Evolutionary conservation across 306 rosid genomes (phyloP).

Genomic region (Hippophae rhamnoides): DNA sequence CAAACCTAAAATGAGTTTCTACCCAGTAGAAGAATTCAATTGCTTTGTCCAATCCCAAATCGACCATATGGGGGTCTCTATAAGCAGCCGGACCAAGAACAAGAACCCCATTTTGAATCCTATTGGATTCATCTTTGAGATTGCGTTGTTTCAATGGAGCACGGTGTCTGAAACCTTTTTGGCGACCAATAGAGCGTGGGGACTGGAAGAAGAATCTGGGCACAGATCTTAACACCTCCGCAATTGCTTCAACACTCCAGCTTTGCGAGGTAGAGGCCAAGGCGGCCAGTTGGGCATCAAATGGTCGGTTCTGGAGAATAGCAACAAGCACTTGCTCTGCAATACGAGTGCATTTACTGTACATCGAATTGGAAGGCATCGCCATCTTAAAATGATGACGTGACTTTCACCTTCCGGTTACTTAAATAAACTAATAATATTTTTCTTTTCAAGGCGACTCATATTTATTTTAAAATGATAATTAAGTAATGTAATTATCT

Average conservation of each 20-base stretch:
- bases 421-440: not conserved
- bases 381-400: constrained; percentile 15
- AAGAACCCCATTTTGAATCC: constrained; percentile 27
- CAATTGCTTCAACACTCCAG: constrained; percentile 48
- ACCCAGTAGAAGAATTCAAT: constrained; percentile 72
- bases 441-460: no score
- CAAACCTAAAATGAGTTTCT: constrained; percentile 39
- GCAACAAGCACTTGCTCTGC: constrained; percentile 45
- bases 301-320: constrained; percentile 52
- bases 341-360: constrained; percentile 21
- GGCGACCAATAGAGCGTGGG: constrained; percentile 61
- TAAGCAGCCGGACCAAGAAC: constrained; percentile 70
- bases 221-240: constrained; percentile 42
- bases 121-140: constrained; percentile 32
- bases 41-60: constrained; percentile 48
- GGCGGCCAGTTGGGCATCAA: constrained; percentile 27
- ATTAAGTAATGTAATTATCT: no score
- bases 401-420: not conserved
- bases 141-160: constrained; percentile 59
- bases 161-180: constrained; percentile 56
- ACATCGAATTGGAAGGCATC: constrained; percentile 21
- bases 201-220: constrained; percentile 64
- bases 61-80: constrained; percentile 38
- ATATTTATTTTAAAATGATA: no score
- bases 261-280: constrained; percentile 4